A percentile compares a stretch with the other conserved stretches of the same genome.
These are phyloP conservation scores for Solanum appendiculatum DNA, from an alignment of 257 asterid genomes.

Conservation along the genomic window DNA sequence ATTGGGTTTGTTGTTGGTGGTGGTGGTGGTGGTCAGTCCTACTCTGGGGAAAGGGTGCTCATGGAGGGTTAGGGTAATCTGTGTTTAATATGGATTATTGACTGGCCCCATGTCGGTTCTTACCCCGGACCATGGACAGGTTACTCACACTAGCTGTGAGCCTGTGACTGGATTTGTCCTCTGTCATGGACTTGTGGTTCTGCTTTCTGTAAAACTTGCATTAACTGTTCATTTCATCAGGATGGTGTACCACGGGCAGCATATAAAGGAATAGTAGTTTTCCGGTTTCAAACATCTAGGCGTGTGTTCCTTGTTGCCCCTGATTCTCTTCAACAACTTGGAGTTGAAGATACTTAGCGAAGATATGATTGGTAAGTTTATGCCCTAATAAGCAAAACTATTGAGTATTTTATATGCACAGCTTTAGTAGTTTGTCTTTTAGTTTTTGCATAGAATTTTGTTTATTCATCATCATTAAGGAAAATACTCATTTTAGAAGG, in stretches of 20 bases:
- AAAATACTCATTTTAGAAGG: neutral
- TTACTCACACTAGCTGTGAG: neutral
- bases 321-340: constrained; percentile 63
- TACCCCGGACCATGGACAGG: neutral
- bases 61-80: neutral
- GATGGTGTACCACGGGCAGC: constrained; percentile 94
- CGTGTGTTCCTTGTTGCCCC: constrained; percentile 82
- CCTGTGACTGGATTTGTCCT: neutral
- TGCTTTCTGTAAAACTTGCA: neutral
- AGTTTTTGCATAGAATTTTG: neutral
- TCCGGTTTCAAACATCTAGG: constrained; percentile 59
- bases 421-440: neutral
- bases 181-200: neutral
- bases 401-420: neutral
- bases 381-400: neutral
- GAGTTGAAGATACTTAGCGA: constrained; percentile 29
- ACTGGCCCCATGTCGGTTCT: neutral
- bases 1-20: neutral
- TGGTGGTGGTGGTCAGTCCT: neutral
- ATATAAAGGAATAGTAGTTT: constrained; percentile 84
- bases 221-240: constrained; percentile 22
- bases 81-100: neutral
- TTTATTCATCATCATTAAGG: neutral
- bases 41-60: neutral
- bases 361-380: constrained; percentile 9